These are phyloP conservation scores for Lasiodiplodia sp. DNA, from an alignment of 2,329 filamentous ascomycete species.

Conservation along the genomic window DNA sequence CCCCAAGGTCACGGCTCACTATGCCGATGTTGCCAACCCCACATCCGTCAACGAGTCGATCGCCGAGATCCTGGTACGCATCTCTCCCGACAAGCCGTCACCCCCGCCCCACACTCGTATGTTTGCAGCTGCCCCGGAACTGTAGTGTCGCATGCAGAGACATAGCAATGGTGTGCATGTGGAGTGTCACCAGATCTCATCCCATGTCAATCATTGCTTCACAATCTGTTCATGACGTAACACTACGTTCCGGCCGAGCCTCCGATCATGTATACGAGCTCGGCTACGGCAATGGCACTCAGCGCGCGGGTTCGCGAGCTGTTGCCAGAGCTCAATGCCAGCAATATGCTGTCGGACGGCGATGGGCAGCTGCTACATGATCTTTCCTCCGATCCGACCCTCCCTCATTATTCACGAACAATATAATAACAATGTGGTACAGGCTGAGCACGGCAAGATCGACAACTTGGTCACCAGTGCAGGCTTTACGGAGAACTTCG, in stretches of 20 bases:
- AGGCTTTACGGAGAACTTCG: conserved; percentile 95
- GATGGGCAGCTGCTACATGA: not conserved
- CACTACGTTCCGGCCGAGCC: not conserved
- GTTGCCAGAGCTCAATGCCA: not conserved
- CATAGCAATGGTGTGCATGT: not conserved
- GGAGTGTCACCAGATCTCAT: conserved; percentile 12
- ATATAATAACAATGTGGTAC: conserved; percentile 10
- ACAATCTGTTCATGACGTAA: conserved; percentile 10
- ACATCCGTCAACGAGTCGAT: conserved; percentile 79
- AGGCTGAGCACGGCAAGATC: conserved; percentile 75
- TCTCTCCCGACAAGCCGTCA: conserved; percentile 19
- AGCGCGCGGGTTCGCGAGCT: not conserved
- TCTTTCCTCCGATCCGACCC: not conserved
- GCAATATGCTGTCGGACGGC: not conserved
- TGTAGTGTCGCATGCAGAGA: conserved; percentile 2
- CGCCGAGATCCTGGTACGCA: conserved; percentile 65
- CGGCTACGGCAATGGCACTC: not conserved
- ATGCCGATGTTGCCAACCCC: conserved; percentile 82
- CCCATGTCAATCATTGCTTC: conserved; percentile 9
- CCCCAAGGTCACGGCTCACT: conserved; percentile 88
- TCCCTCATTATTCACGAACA: not conserved
- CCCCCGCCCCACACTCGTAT: conserved; percentile 15
- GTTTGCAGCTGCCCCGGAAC: not conserved
- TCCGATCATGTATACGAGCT: conserved; percentile 10
- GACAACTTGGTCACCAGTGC: conserved; percentile 95